Base-by-base conservation (phyloP, 768 basidiomycete species). In the Kwoniella bestiolae region DNA sequence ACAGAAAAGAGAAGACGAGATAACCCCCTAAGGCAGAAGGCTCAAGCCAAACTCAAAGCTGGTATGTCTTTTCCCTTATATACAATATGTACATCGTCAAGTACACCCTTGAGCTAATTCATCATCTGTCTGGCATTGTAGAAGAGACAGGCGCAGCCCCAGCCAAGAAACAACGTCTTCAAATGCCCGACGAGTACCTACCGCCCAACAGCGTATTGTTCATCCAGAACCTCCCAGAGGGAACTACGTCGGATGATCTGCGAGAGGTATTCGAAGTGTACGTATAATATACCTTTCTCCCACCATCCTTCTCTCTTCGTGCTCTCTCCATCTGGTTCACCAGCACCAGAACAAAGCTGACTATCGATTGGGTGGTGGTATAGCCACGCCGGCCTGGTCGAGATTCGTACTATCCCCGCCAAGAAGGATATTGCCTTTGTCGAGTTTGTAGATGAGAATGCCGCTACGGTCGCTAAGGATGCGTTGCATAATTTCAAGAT, bases 201-300 rank as follows among this genome's bases (percentile, higher is more conserved):
- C 96, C 96, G 1, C 95, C 96, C 41, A 99, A 99, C 89, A 94
- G 94, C 81, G 95, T 98, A 82, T 86, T 99, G 56, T 99, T 99
- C 86, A 80, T 99, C 70, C 96, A 99, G 82, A 97, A 97, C 79
- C 85, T 99, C 25, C 94, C 94, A 21, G 93, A 96, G 78, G 89
- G 82, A 45, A 93, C 94, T 70, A 93, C 90, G 60, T 94, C 95
- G 78, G 94, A 96, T 58, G 89, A 91, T 76, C 89, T 99, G 66
- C 87, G 90, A 81, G 87, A 88, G 1, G 84, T 98, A 25, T 98
- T 99, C 84, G 89, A 91, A 65, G 91, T 92, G 92, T 96, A 65
- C 67, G 88, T 86, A n/a, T n/a, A n/a, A n/a, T n/a, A n/a, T n/a
- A n/a, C n/a, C n/a, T n/a, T n/a, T n/a, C n/a, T n/a, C n/a, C n/a